Base-by-base conservation (phyloP, 2,329 filamentous ascomycete species). In the Xenoacremonium recifei region DNA sequence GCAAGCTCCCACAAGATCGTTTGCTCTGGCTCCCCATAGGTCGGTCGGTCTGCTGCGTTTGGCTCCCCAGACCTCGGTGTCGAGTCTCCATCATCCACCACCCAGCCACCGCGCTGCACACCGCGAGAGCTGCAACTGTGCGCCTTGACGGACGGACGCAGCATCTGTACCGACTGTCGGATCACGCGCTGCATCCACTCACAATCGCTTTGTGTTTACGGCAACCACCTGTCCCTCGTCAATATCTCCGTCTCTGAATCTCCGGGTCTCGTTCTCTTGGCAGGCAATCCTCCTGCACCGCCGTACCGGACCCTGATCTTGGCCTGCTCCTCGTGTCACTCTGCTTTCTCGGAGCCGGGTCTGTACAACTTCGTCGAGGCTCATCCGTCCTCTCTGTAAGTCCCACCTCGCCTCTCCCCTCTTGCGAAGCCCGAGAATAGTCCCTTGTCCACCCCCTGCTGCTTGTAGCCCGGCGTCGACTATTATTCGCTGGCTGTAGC, bases 201-300 rank as follows among this genome's bases (percentile, higher is more conserved):
- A n/a, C n/a, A n/a, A n/a, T n/a, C n/a, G n/a, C n/a, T n/a, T n/a
- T n/a, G n/a, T n/a, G n/a, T n/a, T n/a, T n/a, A n/a, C n/a, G n/a
- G n/a, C n/a, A n/a, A n/a, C n/a, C n/a, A n/a, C n/a, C n/a, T n/a
- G n/a, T n/a, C 15, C 15, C 9, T 9, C 29, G 29, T 11, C 29
- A 32, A 27, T 9, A 32, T 15, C 45, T 35, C 38, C 45, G 44
- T 42, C 40, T 29, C 35, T 29, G 38, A 48, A 35, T 45, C 38
- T 39, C 38, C 39, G 35, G 42, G 45, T 35, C 39, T 21, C 36
- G 31, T 36, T 42, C 39, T 37, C 46, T 48, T 48, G 45, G 19
- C 46, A 45, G 18, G 42, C 42, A 48, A 48, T 45, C 42, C 39
- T 40, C n/a, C 46, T n/a, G 16, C 33, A 17, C 19, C 15, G 25